Percentiles rank a stretch among this genome's conserved stretches.
These are phyloP conservation scores for Fusarium continuum DNA, from an alignment of 2,329 filamentous ascomycete genomes.

Conservation along the genomic window DNA sequence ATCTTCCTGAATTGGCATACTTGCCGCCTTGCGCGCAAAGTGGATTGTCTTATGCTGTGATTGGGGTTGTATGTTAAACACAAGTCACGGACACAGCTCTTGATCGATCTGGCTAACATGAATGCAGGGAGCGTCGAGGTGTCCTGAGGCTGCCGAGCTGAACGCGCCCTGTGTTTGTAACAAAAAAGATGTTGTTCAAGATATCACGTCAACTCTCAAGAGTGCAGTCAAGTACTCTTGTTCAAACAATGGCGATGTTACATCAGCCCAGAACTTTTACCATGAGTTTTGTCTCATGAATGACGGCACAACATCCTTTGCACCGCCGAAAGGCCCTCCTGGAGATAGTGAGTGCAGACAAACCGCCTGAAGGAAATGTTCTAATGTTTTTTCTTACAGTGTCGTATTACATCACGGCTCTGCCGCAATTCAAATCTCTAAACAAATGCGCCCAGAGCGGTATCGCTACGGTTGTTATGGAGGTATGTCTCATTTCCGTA, in stretches of 20 bases:
- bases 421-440: conserved; percentile 57
- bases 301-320: conserved; percentile 60
- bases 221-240: conserved; percentile 56
- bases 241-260: conserved; percentile 56
- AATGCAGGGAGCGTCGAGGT: conserved; percentile 38
- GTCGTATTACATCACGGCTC: conserved; percentile 64
- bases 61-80: conserved; percentile 40
- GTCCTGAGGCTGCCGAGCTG: conserved; percentile 52
- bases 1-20: conserved; percentile 55
- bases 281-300: conserved; percentile 62
- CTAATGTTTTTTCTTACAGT: conserved; percentile 46
- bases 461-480: conserved; percentile 54
- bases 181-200: conserved; percentile 59
- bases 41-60: conserved; percentile 46
- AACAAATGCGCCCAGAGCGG: conserved; percentile 56
- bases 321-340: conserved; percentile 55
- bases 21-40: conserved; percentile 51
- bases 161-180: conserved; percentile 62
- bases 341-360: conserved; percentile 57
- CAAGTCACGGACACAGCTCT: too few relatives aligned
- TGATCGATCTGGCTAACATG: not conserved
- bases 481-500: conserved; percentile 44
- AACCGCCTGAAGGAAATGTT: rapidly evolving
- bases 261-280: conserved; percentile 61
- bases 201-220: conserved; percentile 55